Percentiles rank a stretch among this genome's conserved stretches.
These are phyloP conservation scores for Vicia faba DNA, from an alignment of 306 rosid genomes.

Conservation along the genomic window DNA sequence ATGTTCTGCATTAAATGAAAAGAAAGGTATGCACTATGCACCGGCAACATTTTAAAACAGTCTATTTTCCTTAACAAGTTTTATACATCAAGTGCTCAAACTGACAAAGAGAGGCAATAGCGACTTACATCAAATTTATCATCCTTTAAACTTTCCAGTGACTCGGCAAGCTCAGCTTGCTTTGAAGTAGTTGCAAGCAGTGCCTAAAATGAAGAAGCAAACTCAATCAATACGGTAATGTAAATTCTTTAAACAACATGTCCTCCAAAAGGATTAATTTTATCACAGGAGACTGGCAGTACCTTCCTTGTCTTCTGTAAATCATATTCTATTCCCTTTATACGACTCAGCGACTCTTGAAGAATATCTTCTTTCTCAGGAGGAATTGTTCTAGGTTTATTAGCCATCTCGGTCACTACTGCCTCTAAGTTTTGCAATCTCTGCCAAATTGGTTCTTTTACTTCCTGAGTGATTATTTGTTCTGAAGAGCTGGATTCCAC, in stretches of 20 bases:
- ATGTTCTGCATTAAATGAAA: conserved; percentile 12
- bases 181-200: conserved; percentile 85
- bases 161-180: conserved; percentile 93
- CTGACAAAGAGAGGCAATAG: conserved; percentile 18
- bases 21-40: conserved; percentile 13
- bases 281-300: conserved; percentile 41
- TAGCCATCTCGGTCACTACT: conserved; percentile 67
- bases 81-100: conserved; percentile 16
- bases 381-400: conserved; percentile 85
- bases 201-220: conserved; percentile 56
- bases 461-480: conserved; percentile 41
- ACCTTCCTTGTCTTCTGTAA: conserved; percentile 92
- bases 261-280: conserved; percentile 26
- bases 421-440: conserved; percentile 83
- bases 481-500: conserved; percentile 54
- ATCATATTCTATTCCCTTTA: conserved; percentile 82
- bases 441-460: conserved; percentile 68
- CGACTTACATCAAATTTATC: conserved; percentile 59
- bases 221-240: conserved; percentile 34
- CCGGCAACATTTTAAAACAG: background rate
- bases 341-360: conserved; percentile 87
- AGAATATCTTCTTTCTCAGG: conserved; percentile 88
- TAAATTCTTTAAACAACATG: conserved; percentile 29
- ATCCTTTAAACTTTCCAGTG: conserved; percentile 70
- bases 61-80: conserved; percentile 3